phyloP scores from a whole-genome alignment of 805 yeast species.

The Debaryomyces castellii region DNA sequence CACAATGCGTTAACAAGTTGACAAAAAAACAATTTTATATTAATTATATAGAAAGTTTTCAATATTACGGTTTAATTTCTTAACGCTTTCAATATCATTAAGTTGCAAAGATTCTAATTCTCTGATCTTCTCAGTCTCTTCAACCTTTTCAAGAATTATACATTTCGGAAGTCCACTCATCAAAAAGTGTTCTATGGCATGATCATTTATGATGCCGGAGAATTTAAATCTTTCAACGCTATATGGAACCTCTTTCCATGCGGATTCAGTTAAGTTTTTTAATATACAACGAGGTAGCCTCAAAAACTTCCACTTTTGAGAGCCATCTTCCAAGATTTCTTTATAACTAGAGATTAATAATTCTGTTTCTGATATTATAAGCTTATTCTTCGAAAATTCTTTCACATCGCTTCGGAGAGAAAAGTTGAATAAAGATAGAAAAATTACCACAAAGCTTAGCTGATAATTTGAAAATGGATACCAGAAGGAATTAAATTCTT shows the following conservation, averaged over 20 bases:
- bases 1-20: too few species aligned
- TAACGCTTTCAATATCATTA: not conserved
- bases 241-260: not conserved
- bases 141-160: not conserved
- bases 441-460: not conserved
- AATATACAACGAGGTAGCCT: not conserved
- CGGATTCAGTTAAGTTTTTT: not conserved
- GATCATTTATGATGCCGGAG: not conserved
- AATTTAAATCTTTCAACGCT: not conserved
- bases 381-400: not conserved
- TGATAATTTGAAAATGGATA: slow-evolving; percentile 3
- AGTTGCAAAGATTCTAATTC: not conserved
- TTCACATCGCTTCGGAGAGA: not conserved
- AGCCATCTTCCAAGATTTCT: not conserved
- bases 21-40: too few species aligned
- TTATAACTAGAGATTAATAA: not conserved
- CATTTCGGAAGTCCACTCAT: not conserved
- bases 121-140: not conserved
- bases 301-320: slow-evolving; percentile 1
- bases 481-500: not conserved
- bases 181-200: slow-evolving; percentile 2
- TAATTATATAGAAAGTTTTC: not conserved
- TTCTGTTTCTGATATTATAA: not conserved
- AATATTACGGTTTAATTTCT: not conserved
- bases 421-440: not conserved